Percentiles rank a stretch among this genome's conserved stretches.
phyloP scores from a whole-genome alignment of 2,329 filamentous ascomycete species.

The Dactylellina sp. region DNA sequence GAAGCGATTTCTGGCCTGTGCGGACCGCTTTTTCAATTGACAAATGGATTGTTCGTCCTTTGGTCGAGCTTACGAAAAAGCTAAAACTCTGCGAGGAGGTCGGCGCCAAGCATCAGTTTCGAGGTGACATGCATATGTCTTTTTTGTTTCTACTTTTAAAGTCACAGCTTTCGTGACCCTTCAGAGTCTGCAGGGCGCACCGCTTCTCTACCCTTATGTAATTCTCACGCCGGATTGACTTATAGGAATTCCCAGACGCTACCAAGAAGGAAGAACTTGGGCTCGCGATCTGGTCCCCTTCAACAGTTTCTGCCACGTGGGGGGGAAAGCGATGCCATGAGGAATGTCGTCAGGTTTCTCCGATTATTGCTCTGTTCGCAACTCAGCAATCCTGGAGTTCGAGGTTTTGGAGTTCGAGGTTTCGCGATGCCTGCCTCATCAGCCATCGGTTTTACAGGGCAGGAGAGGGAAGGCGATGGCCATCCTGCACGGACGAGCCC shows the following conservation, averaged over 20 bases:
- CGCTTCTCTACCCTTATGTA: no score
- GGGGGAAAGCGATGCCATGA: neutral
- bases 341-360: no score
- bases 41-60: slow-evolving; percentile 8
- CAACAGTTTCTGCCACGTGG: no score
- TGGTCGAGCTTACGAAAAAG: slow-evolving; percentile 1
- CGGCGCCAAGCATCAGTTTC: slow-evolving; percentile 31
- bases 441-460: slow-evolving; percentile 6
- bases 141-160: slow-evolving; percentile 44
- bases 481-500: neutral
- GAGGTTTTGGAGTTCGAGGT: no score
- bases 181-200: slow-evolving; percentile 3
- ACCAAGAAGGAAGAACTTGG: no score
- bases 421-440: neutral
- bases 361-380: no score
- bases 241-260: no score
- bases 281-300: no score
- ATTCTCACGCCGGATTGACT: no score
- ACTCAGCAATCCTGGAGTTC: no score
- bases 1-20: neutral
- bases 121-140: slow-evolving; percentile 14
- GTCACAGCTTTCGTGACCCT: neutral
- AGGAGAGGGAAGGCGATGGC: neutral
- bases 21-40: neutral
- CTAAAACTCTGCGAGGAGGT: slow-evolving; percentile 3